Conservation (phyloP, 2,329 filamentous ascomycete genomes). For the Tolypocladium album region DNA sequence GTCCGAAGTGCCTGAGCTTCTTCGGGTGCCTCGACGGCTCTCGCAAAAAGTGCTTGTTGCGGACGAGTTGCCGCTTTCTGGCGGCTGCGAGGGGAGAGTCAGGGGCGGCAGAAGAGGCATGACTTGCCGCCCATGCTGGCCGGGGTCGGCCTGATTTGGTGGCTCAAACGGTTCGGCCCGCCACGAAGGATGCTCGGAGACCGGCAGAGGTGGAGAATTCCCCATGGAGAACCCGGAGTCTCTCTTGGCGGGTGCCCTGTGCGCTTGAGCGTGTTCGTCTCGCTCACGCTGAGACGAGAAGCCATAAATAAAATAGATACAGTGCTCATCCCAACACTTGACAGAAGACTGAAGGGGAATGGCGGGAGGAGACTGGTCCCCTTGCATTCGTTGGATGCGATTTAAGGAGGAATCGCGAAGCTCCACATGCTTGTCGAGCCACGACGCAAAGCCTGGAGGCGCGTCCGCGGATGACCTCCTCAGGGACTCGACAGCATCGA, state of each 20-base stretch:
- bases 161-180: neutral
- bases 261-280: slow-evolving; percentile 38
- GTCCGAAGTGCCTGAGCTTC: slow-evolving; percentile 34
- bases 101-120: slow-evolving; percentile 5
- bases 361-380: neutral
- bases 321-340: slow-evolving; percentile 45
- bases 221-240: slow-evolving; percentile 32
- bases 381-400: slow-evolving; percentile 5
- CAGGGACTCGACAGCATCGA: slow-evolving; percentile 20
- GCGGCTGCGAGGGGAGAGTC: slow-evolving; percentile 3
- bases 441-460: slow-evolving; percentile 36
- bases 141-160: neutral
- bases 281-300: slow-evolving; percentile 39
- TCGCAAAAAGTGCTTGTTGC: slow-evolving; percentile 25
- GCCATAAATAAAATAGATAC: slow-evolving; percentile 48
- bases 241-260: slow-evolving; percentile 27
- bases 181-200: neutral
- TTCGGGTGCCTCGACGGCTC: slow-evolving; percentile 22
- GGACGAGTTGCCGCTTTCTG: slow-evolving; percentile 4
- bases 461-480: slow-evolving; percentile 18
- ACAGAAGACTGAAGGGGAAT: slow-evolving; percentile 20
- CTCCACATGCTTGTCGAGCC: slow-evolving; percentile 41
- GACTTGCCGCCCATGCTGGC: neutral
- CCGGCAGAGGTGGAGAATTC: slow-evolving; percentile 5
- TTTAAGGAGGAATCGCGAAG: slow-evolving; percentile 37